Percentiles rank a stretch among this genome's conserved stretches.
phyloP scores from a whole-genome alignment of 2,329 filamentous ascomycete genomes.

The Penicillium sp. region DNA sequence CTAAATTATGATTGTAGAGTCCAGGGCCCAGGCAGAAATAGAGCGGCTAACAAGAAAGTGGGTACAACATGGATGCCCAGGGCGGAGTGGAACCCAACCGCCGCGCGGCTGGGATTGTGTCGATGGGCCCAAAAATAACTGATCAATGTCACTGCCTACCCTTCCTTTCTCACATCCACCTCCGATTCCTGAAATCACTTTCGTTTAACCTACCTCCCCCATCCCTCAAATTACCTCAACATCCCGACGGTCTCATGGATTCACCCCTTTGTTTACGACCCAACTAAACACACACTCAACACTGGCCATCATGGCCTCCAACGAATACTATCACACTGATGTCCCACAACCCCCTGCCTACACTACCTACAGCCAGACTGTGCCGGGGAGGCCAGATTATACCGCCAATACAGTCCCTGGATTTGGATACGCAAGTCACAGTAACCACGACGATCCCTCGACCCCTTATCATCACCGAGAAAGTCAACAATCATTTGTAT shows the following conservation, averaged over 20 bases:
- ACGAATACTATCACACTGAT: conserved; percentile 61
- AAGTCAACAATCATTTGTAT: conserved; percentile 38
- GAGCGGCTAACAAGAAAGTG: not conserved
- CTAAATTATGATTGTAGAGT: not conserved
- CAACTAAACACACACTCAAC: not conserved
- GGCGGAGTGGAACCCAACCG: conserved; percentile 10
- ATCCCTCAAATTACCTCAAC: not conserved
- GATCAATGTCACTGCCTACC: conserved; percentile 23
- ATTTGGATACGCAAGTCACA: conserved; percentile 19
- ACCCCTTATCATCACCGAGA: conserved; percentile 39
- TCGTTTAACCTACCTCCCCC: not conserved
- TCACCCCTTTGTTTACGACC: not conserved
- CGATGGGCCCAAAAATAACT: conserved; percentile 25
- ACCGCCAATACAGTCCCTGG: conserved; percentile 30
- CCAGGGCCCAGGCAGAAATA: too few species aligned
- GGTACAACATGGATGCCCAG: too few species aligned
- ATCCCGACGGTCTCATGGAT: not conserved
- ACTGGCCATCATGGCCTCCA: conserved; percentile 54
- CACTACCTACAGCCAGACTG: conserved; percentile 34
- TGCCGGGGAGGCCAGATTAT: conserved; percentile 36
- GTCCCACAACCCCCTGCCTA: conserved; percentile 33
- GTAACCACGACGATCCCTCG: conserved; percentile 39
- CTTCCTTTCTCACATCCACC: conserved; percentile 10
- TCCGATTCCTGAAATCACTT: not conserved
- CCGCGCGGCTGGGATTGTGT: conserved; percentile 27